Percentiles rank a stretch among this genome's conserved stretches.
Evolutionary conservation across 1,139 yeast species (phyloP).

Genomic region (Scheffersomyces cryptocercus): DNA sequence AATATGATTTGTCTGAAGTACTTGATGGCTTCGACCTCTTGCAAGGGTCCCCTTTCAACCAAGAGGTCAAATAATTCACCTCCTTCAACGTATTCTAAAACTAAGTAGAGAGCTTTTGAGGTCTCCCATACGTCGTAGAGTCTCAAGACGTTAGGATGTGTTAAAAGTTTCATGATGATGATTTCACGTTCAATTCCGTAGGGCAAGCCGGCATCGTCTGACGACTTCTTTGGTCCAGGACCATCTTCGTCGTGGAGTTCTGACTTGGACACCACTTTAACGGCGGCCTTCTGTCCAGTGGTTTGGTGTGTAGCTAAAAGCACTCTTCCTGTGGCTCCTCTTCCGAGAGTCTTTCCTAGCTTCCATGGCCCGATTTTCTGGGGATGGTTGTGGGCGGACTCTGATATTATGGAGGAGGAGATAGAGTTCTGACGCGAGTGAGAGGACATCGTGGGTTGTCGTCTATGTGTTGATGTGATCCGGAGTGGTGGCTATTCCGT

Average conservation of each 20-base stretch:
- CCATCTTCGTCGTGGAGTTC: constrained; percentile 46
- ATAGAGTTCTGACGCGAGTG: constrained; percentile 45
- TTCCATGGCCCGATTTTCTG: constrained; percentile 76
- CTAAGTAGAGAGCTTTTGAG: constrained; percentile 69
- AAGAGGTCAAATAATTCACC: constrained; percentile 78
- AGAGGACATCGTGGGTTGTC: constrained; percentile 8
- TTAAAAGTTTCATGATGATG: constrained; percentile 75
- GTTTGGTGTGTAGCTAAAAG: constrained; percentile 67
- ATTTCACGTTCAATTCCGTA: constrained; percentile 84
- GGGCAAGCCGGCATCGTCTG: constrained; percentile 56
- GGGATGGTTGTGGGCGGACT: constrained; percentile 38
- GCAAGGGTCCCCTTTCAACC: constrained; percentile 79
- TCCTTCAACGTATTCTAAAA: constrained; percentile 79
- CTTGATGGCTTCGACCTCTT: constrained; percentile 71
- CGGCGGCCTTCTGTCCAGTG: constrained; percentile 78
- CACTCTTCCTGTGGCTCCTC: constrained; percentile 83
- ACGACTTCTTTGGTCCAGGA: constrained; percentile 31
- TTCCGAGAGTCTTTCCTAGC: constrained; percentile 74
- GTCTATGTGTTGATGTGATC: too few species aligned
- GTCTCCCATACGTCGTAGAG: constrained; percentile 86
- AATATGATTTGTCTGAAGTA: constrained; percentile 73
- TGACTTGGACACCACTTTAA: constrained; percentile 73
- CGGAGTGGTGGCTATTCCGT: too few species aligned
- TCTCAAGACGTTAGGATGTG: constrained; percentile 75
- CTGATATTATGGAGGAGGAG: constrained; percentile 36